These are phyloP conservation scores for Simplicillium sp. DNA, from an alignment of 2,329 filamentous ascomycete genomes.

Conservation along the genomic window DNA sequence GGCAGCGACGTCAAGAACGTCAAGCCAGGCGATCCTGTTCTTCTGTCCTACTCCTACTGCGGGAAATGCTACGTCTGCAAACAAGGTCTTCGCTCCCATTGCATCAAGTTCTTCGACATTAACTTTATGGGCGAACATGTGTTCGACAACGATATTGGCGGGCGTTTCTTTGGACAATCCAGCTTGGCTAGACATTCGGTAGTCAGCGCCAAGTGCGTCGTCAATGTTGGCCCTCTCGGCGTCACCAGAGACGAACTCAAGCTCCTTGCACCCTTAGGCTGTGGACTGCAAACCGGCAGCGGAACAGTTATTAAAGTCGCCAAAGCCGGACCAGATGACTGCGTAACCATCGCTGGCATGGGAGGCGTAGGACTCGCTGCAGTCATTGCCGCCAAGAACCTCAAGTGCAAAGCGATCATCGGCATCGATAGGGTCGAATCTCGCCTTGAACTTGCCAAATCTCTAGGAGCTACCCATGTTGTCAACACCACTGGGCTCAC, in stretches of 20 bases:
- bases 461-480: conserved; percentile 22
- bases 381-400: conserved; percentile 20
- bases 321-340: conserved; percentile 12
- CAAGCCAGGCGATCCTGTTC: conserved; percentile 42
- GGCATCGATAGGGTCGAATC: conserved; percentile 17
- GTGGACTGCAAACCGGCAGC: conserved; percentile 25
- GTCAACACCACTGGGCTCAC: conserved; percentile 14
- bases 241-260: conserved; percentile 15
- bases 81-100: conserved; percentile 35
- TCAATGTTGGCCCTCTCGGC: conserved; percentile 15
- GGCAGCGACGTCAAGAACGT: conserved; percentile 37
- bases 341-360: conserved; percentile 21
- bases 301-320: conserved; percentile 23
- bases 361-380: conserved; percentile 24
- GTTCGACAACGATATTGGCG: conserved; percentile 8
- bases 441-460: conserved; percentile 17
- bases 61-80: conserved; percentile 35
- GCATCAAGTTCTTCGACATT: conserved; percentile 32
- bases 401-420: conserved; percentile 16
- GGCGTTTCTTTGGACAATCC: conserved; percentile 24
- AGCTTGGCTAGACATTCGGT: conserved; percentile 21
- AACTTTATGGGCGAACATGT: conserved; percentile 30
- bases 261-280: conserved; percentile 23
- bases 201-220: conserved; percentile 18
- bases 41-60: conserved; percentile 31